These are phyloP conservation scores for Fusarium graminum DNA, from an alignment of 2,329 filamentous ascomycete genomes.

Conservation along the genomic window DNA sequence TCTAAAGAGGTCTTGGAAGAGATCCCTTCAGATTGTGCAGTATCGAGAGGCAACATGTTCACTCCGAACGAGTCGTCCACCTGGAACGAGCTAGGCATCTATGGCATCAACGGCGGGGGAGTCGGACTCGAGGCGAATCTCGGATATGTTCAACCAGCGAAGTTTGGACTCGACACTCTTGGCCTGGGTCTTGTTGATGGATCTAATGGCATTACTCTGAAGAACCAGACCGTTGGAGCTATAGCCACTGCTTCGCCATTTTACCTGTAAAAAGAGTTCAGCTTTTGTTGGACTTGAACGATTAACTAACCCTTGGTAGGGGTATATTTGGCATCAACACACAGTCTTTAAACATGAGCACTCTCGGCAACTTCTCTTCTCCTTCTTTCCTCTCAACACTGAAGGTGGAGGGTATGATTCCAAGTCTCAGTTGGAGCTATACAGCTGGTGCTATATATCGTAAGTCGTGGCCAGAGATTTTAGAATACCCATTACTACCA, in stretches of 20 bases:
- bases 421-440: conserved; percentile 7
- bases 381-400: background rate
- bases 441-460: conserved; percentile 5
- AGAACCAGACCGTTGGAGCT: conserved; percentile 6
- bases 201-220: background rate
- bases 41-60: conserved; percentile 5
- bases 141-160: conserved; percentile 2
- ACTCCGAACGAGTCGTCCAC: background rate
- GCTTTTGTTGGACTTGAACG: background rate
- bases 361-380: conserved; percentile 1
- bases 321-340: conserved; percentile 4
- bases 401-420: background rate
- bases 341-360: conserved; percentile 1
- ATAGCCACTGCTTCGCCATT: conserved; percentile 5
- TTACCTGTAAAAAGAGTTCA: background rate
- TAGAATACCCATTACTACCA: background rate
- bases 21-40: background rate
- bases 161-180: conserved; percentile 5
- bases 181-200: conserved; percentile 1
- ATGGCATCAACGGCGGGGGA: background rate
- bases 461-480: background rate
- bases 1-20: background rate
- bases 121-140: conserved; percentile 5
- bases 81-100: background rate
- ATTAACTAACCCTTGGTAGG: background rate